Conservation (phyloP, 108 stramenopile genomes). For the Skeletonema costatum region DNA sequence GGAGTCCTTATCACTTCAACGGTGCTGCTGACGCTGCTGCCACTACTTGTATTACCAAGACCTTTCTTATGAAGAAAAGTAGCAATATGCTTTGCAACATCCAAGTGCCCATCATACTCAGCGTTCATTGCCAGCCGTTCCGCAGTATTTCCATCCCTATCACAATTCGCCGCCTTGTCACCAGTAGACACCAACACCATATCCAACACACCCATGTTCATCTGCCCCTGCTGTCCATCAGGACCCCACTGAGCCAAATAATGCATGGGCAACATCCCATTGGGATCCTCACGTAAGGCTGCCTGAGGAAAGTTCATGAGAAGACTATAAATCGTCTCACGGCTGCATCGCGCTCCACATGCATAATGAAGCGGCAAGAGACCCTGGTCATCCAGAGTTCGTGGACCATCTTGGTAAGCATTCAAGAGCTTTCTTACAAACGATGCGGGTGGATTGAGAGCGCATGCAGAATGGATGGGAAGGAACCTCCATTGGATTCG, state of each 20-base stretch:
- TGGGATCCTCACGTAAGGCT: conserved; percentile 62
- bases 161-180: conserved; percentile 51
- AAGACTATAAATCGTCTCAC: conserved; percentile 70
- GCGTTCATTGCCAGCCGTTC: conserved; percentile 67
- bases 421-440: conserved; percentile 64
- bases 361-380: conserved; percentile 88
- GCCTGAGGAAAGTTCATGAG: conserved; percentile 75
- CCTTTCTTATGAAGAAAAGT: conserved; percentile 20
- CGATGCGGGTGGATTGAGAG: conserved; percentile 65
- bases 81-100: conserved; percentile 34
- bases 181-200: conserved; percentile 78
- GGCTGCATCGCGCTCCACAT: conserved; percentile 69
- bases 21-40: neutral
- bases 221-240: neutral
- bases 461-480: conserved; percentile 82
- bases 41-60: conserved; percentile 4
- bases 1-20: conserved; percentile 4
- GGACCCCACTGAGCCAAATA: conserved; percentile 87
- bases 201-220: conserved; percentile 60
- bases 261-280: conserved; percentile 86
- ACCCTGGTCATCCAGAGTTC: conserved; percentile 80
- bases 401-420: conserved; percentile 68
- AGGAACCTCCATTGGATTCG: conserved; percentile 83
- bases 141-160: conserved; percentile 78
- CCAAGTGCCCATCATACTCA: conserved; percentile 52